Base-by-base conservation (phyloP, 106 monocot species). In the Cymbidium sinense region DNA sequence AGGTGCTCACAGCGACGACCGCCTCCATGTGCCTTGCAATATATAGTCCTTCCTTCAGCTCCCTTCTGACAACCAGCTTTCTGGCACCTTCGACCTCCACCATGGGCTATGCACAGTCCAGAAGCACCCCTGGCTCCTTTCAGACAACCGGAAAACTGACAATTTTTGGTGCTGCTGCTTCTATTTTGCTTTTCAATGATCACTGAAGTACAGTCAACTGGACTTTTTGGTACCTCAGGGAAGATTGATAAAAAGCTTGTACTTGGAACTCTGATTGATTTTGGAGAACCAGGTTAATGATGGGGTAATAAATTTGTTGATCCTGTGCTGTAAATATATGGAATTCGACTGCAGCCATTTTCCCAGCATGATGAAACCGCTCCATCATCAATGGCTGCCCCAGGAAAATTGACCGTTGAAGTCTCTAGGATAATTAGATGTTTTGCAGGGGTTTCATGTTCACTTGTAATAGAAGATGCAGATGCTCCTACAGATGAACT, bases 111-210 rank as follows among this genome's bases (percentile, higher is more conserved):
- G 83, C 88, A 88, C 1, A 77, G 43, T 11, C 89, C 84, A 10
- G 89, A 89, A 51, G 89, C 76, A 43, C 89, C 89, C 54, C 89
- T 79, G 8, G 89, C 89, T 70, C 89, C 86, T 80, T 89, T 89
- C 3, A 36, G 21, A 76, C 89, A 89, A 67, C 86, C 86, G 17
- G 75, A 75, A 55, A 80, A 84, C 62, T 82, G 84, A 34, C 86
- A 89, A 23, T 37, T 74, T 50, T 84, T 86, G 27, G 82, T 50
- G 50, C 15, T 82, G 28, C 21, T 39, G 44, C 64, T 76, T 20
- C 44, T 67, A 58, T 58, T 58, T n/a, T 74, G 82, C 18, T 33
- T 41, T 30, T 70, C 64, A 72, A 36, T 55, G 70, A 39, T 23
- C 84, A 75, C 77, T 34, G 86, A 88, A 86, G 80, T 80, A 81